Evolutionary conservation across 768 basidiomycete genomes (phyloP), one percentile per base, ranked within the genome.

Genomic region (Rhizopogon vulgaris): DNA sequence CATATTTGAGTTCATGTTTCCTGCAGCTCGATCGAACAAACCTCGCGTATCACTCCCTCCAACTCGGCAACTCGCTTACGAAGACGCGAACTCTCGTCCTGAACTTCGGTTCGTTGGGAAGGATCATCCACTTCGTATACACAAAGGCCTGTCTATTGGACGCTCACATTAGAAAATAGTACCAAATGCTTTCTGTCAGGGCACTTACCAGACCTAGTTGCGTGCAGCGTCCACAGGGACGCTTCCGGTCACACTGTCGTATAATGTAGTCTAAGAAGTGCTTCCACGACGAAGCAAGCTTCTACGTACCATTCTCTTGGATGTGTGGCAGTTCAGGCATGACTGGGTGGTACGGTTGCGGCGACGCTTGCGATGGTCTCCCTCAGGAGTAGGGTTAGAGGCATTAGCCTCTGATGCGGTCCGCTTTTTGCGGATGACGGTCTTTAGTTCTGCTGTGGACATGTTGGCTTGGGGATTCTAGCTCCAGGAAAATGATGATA

Each of bases 101-200:
- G 78, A 9, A 67, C 60, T 46, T 71, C 63, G 11, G 69, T 71
- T 60, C 79, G 74, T 65, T 82, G 78, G 54, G 66, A 79, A 24
- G 84, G 84, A 59, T 88, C 86, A 59, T 90, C 88, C 6, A 90
- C 80, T 64, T 92, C 87, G 59, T 92, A 92, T 9, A 90, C 84
- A 62, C 89, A 92, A 4, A 89, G 73, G 1, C 87, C 88, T 43
- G 86, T 90, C 86, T 88, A 56, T 39, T 41, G n/a, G 34, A 38
- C 17, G 43, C 11, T 24, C 15, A 48, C 45, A 15, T 34, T n/a
- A 49, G 17, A 41, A 58, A 60, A 49, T 60, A 49, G 34, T 58
- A 59, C 24, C 64, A 34, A 45, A 59, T 50, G 66, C 67, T 62
- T 57, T 60, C 64, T 48, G 64, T 57, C 52, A 59, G 57, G 30